A percentile compares a stretch with the other conserved stretches of the same genome.
These are phyloP conservation scores for Lasiosphaeria ovina DNA, from an alignment of 495 filamentous ascomycete species.

Conservation along the genomic window DNA sequence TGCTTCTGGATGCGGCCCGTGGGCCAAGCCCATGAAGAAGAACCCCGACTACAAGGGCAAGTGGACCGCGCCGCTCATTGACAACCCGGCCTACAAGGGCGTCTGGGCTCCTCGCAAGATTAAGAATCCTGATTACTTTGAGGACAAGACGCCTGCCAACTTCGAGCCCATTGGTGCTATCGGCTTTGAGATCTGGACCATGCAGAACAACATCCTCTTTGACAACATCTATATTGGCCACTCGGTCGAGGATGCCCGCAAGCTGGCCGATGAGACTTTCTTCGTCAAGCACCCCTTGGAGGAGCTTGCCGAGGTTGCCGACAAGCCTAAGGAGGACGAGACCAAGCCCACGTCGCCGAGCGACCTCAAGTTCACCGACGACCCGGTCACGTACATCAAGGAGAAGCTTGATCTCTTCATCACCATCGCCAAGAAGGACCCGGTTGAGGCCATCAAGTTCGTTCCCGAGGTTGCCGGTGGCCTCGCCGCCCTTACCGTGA, in stretches of 20 bases:
- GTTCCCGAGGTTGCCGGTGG: slow-evolving; percentile 88
- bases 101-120: slow-evolving; percentile 94
- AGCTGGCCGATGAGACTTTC: slow-evolving; percentile 88
- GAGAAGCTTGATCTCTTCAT: slow-evolving; percentile 91
- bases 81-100: slow-evolving; percentile 99
- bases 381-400: slow-evolving; percentile 83
- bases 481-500: slow-evolving; percentile 64
- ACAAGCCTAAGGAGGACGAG: slow-evolving; percentile 74
- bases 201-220: slow-evolving; percentile 98
- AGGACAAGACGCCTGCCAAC: slow-evolving; percentile 96
- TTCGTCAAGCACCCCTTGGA: slow-evolving; percentile 87
- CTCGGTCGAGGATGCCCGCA: slow-evolving; percentile 88
- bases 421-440: slow-evolving; percentile 80
- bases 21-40: slow-evolving; percentile 87
- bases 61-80: slow-evolving; percentile 90
- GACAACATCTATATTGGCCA: slow-evolving; percentile 99
- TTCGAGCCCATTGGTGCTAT: slow-evolving; percentile 98
- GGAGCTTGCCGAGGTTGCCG: slow-evolving; percentile 75
- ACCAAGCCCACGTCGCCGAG: slow-evolving; percentile 55
- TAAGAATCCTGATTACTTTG: slow-evolving; percentile 92
- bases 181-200: slow-evolving; percentile 99
- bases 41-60: slow-evolving; percentile 99
- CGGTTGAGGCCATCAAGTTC: slow-evolving; percentile 84
- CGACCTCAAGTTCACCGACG: slow-evolving; percentile 87
- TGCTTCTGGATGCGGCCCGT: slow-evolving; percentile 89